Base-by-base conservation (phyloP, 1,284 basidiomycete species). In the Malassezia arunalokei region DNA sequence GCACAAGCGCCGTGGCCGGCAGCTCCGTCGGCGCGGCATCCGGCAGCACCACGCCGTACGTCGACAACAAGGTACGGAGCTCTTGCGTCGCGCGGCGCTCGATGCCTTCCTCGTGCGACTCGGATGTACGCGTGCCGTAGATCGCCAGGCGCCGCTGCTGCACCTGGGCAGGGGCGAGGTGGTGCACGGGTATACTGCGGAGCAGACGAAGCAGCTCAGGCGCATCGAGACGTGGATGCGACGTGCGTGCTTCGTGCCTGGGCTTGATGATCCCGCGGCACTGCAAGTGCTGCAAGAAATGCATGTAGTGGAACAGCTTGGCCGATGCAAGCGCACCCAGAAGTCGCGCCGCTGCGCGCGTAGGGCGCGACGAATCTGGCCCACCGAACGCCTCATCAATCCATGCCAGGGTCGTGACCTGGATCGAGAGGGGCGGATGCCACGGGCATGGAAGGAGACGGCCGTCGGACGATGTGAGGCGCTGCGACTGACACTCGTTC, bases 231-330 rank as follows among this genome's bases (percentile, higher is more conserved):
- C 33, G 33, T 24, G 32, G 40, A 12, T 40, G 46, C 30, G n/a
- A 37, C 31, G 43, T 43, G 27, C 37, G 40, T 12, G 17, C 40
- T 3, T 50, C 53, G 31, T 15, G 8, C 11, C 14, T 29, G 28
- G 35, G n/a, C 15, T 47, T 43, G 40, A 55, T n/a, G 49, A 48
- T 55, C 5, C 87, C 85, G 24, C 86, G 79, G 1, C 87, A 86
- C 50, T 91, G 83, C 20, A 94, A 78, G 27, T 85, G 80, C 65
- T 89, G 86, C 29, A 92, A 79, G 66, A 91, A 94, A 38, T 79
- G 78, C n/a, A 82, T 78, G 65, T 87, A 92, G 1, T 84, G 86
- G 70, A 92, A 91, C 17, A 89, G 71, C 3, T 81, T 82, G 27
- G 79, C 76, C 62, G 83, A 80, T 5, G 85, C 82, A 1, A 92